A percentile compares a stretch with the other conserved stretches of the same genome.
Evolutionary conservation across 2,329 filamentous ascomycete species (phyloP).

Genomic region (Trichophaea hybrida): DNA sequence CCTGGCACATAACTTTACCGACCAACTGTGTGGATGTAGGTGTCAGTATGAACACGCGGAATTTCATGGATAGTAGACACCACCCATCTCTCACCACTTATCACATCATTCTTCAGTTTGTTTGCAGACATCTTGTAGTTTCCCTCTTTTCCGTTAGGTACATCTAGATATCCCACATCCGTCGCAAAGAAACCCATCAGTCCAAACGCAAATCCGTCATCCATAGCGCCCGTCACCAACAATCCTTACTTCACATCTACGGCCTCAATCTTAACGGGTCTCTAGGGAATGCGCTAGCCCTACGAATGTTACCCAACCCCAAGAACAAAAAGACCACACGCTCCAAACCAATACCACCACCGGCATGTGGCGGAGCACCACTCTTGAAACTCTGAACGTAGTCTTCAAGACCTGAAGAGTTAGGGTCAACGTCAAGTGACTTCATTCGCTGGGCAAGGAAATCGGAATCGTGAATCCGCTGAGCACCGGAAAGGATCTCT

Average conservation of each 20-base stretch:
- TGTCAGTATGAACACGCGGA: too few relatives aligned
- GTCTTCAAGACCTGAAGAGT: conserved; percentile 62
- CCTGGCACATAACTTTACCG: too few relatives aligned
- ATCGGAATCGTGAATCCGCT: conserved; percentile 70
- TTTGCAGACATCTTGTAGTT: too few relatives aligned
- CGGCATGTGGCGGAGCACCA: conserved; percentile 78
- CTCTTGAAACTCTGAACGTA: conserved; percentile 78
- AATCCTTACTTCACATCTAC: conserved; percentile 8
- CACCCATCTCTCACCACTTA: too few relatives aligned
- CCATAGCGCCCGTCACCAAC: neutral
- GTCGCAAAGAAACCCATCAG: too few relatives aligned
- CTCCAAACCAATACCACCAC: conserved; percentile 79
- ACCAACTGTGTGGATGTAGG: too few relatives aligned
- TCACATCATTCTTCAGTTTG: too few relatives aligned
- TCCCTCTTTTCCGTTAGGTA: too few relatives aligned
- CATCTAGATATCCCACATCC: too few relatives aligned
- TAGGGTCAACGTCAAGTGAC: conserved; percentile 65
- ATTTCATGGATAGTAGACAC: too few relatives aligned
- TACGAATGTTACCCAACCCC: conserved; percentile 26
- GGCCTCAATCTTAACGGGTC: conserved; percentile 27
- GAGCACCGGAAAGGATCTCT: conserved; percentile 81
- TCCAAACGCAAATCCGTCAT: too few relatives aligned
- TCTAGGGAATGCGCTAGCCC: conserved; percentile 26
- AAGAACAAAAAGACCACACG: conserved; percentile 48
- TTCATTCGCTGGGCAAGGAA: conserved; percentile 66